phyloP scores from a whole-genome alignment of 805 yeast species.

The Spathaspora girioi region DNA sequence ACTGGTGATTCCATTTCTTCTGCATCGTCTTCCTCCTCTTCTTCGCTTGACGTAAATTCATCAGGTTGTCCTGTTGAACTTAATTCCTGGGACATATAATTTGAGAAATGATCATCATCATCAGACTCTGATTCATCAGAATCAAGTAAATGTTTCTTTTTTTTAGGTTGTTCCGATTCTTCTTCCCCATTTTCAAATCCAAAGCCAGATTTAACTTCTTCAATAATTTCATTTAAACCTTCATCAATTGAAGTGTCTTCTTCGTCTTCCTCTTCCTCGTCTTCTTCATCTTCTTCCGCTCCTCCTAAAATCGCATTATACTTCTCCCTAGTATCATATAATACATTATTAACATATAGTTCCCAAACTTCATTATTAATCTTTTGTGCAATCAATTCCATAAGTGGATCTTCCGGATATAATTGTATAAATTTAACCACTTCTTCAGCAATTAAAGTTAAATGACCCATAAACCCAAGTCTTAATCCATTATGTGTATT shows the following conservation, averaged over 20 bases:
- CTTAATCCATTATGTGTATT: conserved; percentile 52
- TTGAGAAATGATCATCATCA: conserved; percentile 57
- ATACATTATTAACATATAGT: conserved; percentile 73
- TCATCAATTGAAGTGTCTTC: conserved; percentile 29
- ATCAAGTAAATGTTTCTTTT: conserved; percentile 4
- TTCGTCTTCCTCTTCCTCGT: conserved; percentile 27
- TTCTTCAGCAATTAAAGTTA: conserved; percentile 92
- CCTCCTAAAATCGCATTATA: conserved; percentile 93
- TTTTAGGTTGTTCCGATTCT: conserved; percentile 1
- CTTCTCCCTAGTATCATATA: conserved; percentile 87
- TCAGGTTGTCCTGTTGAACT: conserved; percentile 26
- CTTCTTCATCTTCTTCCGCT: conserved; percentile 49
- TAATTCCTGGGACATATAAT: conserved; percentile 75
- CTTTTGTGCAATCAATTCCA: conserved; percentile 34
- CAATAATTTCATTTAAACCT: conserved; percentile 36
- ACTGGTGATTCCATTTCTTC: no score
- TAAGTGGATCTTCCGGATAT: conserved; percentile 33
- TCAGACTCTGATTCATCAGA: conserved; percentile 34
- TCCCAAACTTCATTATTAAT: conserved; percentile 60
- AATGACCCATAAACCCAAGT: conserved; percentile 95
- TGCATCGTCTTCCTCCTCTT: conserved; percentile 23
- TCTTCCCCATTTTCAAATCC: conserved; percentile 22
- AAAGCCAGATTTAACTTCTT: conserved; percentile 29
- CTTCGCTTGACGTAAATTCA: conserved; percentile 6
- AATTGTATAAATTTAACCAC: conserved; percentile 78